phyloP scores from a whole-genome alignment of 345 rosid species.

The Barbarea vulgaris region DNA sequence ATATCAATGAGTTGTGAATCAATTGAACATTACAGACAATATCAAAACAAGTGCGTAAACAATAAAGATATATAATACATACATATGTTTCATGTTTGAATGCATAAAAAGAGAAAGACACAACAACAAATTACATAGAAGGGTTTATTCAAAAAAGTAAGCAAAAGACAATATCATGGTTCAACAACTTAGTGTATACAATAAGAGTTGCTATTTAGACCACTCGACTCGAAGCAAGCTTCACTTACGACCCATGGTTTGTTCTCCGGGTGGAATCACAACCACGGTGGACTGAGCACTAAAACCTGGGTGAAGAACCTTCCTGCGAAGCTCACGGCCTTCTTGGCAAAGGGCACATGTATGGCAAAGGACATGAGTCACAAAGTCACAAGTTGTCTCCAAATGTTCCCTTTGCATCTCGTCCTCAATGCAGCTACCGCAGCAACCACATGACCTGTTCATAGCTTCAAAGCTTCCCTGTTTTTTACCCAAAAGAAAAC shows the following conservation, averaged over 20 bases:
- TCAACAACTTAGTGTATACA: slow-evolving; percentile 7
- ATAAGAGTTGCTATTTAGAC: slow-evolving; percentile 33
- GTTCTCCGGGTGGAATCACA: slow-evolving; percentile 75
- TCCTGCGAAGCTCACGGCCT: slow-evolving; percentile 93
- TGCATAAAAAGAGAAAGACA: background rate
- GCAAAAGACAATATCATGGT: slow-evolving; percentile 6
- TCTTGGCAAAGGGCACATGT: slow-evolving; percentile 93
- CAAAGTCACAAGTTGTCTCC: slow-evolving; percentile 74
- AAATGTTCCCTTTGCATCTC: slow-evolving; percentile 72
- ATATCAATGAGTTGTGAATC: background rate
- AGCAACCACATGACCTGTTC: slow-evolving; percentile 81
- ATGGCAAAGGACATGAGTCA: slow-evolving; percentile 82
- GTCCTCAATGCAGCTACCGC: slow-evolving; percentile 72
- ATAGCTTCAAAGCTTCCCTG: slow-evolving; percentile 88
- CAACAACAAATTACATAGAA: background rate
- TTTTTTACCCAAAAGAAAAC: slow-evolving; percentile 22
- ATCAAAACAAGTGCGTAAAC: background rate
- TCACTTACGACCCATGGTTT: slow-evolving; percentile 71
- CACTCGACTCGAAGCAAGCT: slow-evolving; percentile 14
- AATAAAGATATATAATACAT: slow-evolving; percentile 12
- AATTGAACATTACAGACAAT: background rate
- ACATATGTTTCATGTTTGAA: background rate
- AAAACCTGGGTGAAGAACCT: slow-evolving; percentile 86
- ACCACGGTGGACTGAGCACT: slow-evolving; percentile 66
- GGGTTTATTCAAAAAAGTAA: slow-evolving; percentile 9